These are phyloP conservation scores for Rhizopus sp. DNA, from an alignment of 371 early-diverging fungal genomes.

Conservation along the genomic window DNA sequence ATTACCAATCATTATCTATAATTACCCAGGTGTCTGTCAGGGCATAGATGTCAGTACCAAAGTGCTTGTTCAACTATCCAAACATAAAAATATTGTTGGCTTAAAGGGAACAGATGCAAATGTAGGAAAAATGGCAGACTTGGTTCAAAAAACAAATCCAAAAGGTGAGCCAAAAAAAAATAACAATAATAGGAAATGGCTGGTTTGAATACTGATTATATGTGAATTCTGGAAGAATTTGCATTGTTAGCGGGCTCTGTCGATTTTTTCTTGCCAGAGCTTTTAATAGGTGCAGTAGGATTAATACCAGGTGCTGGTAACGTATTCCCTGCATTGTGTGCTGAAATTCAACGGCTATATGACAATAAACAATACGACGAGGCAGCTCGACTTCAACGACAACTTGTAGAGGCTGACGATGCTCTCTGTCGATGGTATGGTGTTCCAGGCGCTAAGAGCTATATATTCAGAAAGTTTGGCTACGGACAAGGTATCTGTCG, in stretches of 20 bases:
- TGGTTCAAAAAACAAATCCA: slow-evolving; percentile 27
- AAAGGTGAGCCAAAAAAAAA: slow-evolving; percentile 17
- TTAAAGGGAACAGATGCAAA: slow-evolving; percentile 54
- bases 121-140: slow-evolving; percentile 49
- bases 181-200: slow-evolving; percentile 7
- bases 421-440: slow-evolving; percentile 49
- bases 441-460: slow-evolving; percentile 43
- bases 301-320: slow-evolving; percentile 48
- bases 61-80: slow-evolving; percentile 31
- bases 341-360: slow-evolving; percentile 34
- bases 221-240: slow-evolving; percentile 19
- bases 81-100: slow-evolving; percentile 47
- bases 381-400: slow-evolving; percentile 37
- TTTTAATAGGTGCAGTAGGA: slow-evolving; percentile 46
- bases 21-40: slow-evolving; percentile 53
- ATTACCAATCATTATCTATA: slow-evolving; percentile 48
- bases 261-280: slow-evolving; percentile 47
- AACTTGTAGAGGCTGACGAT: slow-evolving; percentile 47
- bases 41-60: slow-evolving; percentile 41
- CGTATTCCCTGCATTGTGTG: slow-evolving; percentile 38
- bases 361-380: slow-evolving; percentile 33
- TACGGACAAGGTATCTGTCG: slow-evolving; percentile 43
- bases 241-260: slow-evolving; percentile 48
- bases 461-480: slow-evolving; percentile 31
- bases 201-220: too few species aligned